Evolutionary conservation across 176 grass and related monocot genomes (phyloP).

Genomic region (Carex parvula): DNA sequence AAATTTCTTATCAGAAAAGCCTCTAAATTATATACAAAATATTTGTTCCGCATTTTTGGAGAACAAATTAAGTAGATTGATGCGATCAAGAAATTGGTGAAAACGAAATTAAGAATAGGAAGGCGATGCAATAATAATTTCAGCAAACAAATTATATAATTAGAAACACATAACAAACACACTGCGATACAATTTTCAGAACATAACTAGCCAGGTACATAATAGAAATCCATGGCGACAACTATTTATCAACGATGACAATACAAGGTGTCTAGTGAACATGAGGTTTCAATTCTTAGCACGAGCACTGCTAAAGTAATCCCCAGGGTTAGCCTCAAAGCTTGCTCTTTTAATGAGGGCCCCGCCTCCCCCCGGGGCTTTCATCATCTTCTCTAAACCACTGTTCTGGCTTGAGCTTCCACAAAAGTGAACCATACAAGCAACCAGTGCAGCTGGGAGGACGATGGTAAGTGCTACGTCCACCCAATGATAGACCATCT

Average conservation of each 20-base stretch:
- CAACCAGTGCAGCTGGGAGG: neutral
- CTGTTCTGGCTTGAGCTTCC: neutral
- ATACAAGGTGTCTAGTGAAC: neutral
- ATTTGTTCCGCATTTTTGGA: no score
- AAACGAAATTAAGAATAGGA: no score
- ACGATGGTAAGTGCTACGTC: neutral
- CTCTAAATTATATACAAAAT: no score
- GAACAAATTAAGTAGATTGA: no score
- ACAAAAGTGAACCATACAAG: neutral
- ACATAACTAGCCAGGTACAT: neutral
- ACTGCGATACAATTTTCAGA: no score
- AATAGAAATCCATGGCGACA: neutral
- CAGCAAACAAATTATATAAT: no score
- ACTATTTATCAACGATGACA: neutral
- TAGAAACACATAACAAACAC: no score
- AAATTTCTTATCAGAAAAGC: no score
- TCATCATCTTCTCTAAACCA: neutral
- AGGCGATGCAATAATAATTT: no score
- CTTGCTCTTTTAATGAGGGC: neutral
- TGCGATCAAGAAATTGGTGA: no score
- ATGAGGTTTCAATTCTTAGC: neutral
- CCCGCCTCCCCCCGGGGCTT: neutral
- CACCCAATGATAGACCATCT: neutral
- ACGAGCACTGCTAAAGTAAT: neutral
- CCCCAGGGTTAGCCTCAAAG: neutral